phyloP scores from a whole-genome alignment of 768 basidiomycete species.

The Kwoniella dendrophila region DNA sequence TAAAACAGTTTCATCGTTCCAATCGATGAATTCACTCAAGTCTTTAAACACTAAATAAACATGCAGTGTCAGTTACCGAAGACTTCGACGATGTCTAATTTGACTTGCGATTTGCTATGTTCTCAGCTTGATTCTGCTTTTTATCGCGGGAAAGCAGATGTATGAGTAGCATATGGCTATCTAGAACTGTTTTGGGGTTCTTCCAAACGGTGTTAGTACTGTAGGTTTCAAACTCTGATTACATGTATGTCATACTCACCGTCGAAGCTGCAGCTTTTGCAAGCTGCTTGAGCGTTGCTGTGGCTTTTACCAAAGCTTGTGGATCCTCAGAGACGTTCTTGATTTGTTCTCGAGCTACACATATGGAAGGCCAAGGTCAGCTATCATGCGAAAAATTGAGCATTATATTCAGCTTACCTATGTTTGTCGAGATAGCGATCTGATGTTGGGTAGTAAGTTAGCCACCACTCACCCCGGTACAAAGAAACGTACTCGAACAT shows the following conservation, averaged over 20 bases:
- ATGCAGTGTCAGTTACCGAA: too few relatives aligned
- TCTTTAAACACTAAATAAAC: background rate
- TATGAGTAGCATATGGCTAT: background rate
- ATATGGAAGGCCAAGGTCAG: background rate
- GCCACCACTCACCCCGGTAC: background rate
- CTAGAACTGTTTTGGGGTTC: background rate
- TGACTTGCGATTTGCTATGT: background rate
- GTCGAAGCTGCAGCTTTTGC: background rate
- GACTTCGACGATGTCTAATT: too few relatives aligned
- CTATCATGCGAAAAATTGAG: background rate
- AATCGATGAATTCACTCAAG: background rate
- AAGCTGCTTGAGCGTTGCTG: background rate
- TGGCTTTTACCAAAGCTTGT: background rate
- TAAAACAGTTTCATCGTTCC: background rate
- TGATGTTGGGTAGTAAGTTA: background rate
- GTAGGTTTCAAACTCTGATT: background rate
- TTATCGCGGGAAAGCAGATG: background rate
- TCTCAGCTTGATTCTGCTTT: background rate
- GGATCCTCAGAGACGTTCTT: constrained; percentile 2
- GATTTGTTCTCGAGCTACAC: background rate
- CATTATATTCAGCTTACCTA: background rate
- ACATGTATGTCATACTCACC: background rate
- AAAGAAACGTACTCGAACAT: background rate
- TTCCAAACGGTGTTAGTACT: background rate
- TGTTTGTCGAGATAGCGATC: background rate